A percentile compares a stretch with the other conserved stretches of the same genome.
These are phyloP conservation scores for Phanerochaete carnosa DNA, from an alignment of 768 basidiomycete genomes.

Conservation along the genomic window DNA sequence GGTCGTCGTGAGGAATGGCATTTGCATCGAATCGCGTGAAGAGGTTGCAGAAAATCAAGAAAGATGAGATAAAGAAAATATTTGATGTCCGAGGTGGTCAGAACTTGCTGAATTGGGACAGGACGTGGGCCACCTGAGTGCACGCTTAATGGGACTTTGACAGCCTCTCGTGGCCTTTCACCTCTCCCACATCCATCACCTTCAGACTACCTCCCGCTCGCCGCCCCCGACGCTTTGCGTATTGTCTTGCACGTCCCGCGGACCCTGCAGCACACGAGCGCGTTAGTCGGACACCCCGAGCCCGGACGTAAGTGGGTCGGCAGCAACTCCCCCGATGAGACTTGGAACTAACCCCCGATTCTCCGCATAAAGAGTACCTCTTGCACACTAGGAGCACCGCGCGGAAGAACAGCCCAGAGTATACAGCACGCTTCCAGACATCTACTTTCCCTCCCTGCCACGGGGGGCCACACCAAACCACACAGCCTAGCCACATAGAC, in stretches of 20 bases:
- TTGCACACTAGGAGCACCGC: neutral
- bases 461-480: neutral
- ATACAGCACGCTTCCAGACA: neutral
- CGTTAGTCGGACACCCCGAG: neutral
- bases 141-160: constrained; percentile 5
- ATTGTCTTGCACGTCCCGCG: neutral
- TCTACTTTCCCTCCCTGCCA: neutral
- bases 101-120: neutral
- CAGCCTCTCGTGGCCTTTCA: neutral
- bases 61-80: neutral
- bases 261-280: constrained; percentile 1
- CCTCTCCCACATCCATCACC: constrained; percentile 1
- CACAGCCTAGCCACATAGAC: neutral
- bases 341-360: neutral
- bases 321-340: constrained; percentile 1
- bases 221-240: constrained; percentile 7
- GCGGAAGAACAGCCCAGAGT: neutral
- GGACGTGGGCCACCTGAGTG: neutral
- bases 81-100: neutral
- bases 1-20: neutral
- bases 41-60: neutral
- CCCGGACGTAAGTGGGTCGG: constrained; percentile 1
- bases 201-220: neutral
- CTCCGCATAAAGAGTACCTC: neutral
- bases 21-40: neutral